These are phyloP conservation scores for Dysphania ambrosioides DNA, from an alignment of 148 eudicot genomes.

Conservation along the genomic window DNA sequence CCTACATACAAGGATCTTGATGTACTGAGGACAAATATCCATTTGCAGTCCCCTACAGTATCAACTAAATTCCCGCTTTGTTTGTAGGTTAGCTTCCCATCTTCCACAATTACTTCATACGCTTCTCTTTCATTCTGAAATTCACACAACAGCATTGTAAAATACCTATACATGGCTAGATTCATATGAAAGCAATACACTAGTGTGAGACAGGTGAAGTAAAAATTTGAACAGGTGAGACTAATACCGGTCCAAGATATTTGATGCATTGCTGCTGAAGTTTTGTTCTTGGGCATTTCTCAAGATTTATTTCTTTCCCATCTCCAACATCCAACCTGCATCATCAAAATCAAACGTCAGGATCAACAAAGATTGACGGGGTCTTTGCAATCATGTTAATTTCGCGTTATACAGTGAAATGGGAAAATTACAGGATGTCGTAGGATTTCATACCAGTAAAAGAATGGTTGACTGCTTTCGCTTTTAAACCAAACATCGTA, in stretches of 20 bases:
- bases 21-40: conserved; percentile 94
- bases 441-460: conserved; percentile 62
- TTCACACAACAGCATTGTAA: neutral
- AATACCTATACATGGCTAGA: neutral
- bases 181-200: neutral
- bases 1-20: conserved; percentile 73
- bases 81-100: conserved; percentile 70
- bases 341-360: conserved; percentile 8
- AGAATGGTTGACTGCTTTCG: conserved; percentile 92
- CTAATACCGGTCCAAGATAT: conserved; percentile 75
- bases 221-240: neutral
- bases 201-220: neutral
- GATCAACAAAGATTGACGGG: too few species aligned
- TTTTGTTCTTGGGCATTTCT: conserved; percentile 55
- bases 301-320: conserved; percentile 75
- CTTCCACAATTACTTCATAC: conserved; percentile 71
- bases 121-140: conserved; percentile 71
- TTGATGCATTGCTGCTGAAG: conserved; percentile 82
- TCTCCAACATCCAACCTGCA: conserved; percentile 88
- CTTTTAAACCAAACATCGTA: conserved; percentile 82
- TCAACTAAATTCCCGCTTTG: conserved; percentile 55
- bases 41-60: conserved; percentile 66
- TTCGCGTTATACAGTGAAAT: neutral
- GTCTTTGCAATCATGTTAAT: neutral
- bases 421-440: neutral